Evolutionary conservation across 805 yeast species (phyloP), one percentile per base, ranked within the genome.

Genomic region (Wickerhamia fluorescens): DNA sequence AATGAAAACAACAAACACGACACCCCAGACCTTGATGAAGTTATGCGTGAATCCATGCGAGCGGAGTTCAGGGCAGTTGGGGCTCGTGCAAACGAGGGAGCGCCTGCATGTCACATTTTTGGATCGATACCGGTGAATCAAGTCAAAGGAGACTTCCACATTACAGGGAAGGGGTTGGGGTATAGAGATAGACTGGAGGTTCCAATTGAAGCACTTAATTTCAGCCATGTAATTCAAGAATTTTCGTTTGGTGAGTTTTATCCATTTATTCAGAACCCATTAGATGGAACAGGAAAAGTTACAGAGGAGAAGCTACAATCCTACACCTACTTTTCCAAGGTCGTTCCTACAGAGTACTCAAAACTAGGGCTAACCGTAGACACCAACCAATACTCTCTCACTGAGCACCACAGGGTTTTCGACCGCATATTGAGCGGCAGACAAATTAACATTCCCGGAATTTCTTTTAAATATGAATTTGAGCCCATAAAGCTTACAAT

Each of bases 241-340:
- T 73, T 87, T 38, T 86, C 96, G 7, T 89, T 78, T 56, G 98
- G 98, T 9, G 84, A 75, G 20, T 87, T 81, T 53, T 87, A 75
- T 47, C 96, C 98, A 3, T 80, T 72, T 42, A 66, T 88, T 38
- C 69, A 79, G 42, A 89, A 89, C 48, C 94, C 96, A n/a, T 66
- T 92, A 38, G 97, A 92, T 52, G 66, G 66, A 26, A 78, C 89
- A 0, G 80, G 75, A 1, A 73, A 78, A 40, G 50, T 55, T 11
- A 68, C 86, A 2, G 59, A 62, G 0, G 63, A 69, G 2, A 59
- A 66, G 14, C 35, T 63, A 12, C 75, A 70, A 34, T 53, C 66
- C 1, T 84, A 63, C 54, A 72, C 72, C 29, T 92, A 92, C 53
- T 73, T 66, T 41, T 45, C 87, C 39, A 73, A 78, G 11, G 84